Percentiles rank a stretch among this genome's conserved stretches.
Evolutionary conservation across 2,329 filamentous ascomycete genomes (phyloP).

Genomic region (Exophiala alcalophila): DNA sequence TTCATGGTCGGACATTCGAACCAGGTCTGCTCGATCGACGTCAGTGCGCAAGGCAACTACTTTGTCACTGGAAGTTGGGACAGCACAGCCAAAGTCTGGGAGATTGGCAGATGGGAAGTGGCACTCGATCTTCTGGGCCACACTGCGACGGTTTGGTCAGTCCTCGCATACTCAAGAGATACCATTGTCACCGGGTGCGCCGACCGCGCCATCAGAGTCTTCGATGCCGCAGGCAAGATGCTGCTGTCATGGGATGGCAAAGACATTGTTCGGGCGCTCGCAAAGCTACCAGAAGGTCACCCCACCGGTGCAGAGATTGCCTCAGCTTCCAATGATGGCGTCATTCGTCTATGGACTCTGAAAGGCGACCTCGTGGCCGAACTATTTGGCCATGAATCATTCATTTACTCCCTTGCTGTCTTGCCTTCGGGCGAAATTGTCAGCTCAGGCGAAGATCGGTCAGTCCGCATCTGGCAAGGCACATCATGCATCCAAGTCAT

Average conservation of each 20-base stretch:
- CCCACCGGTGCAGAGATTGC: conserved; percentile 86
- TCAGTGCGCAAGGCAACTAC: conserved; percentile 66
- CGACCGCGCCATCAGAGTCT: conserved; percentile 85
- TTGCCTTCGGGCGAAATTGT: conserved; percentile 83
- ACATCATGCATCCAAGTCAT: conserved; percentile 88
- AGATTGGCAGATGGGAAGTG: conserved; percentile 78
- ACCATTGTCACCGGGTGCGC: conserved; percentile 86
- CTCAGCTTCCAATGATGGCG: conserved; percentile 87
- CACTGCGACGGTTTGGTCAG: conserved; percentile 83
- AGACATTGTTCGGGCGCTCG: conserved; percentile 85
- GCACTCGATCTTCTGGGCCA: conserved; percentile 71
- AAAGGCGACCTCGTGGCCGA: conserved; percentile 73
- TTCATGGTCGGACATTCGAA: conserved; percentile 80
- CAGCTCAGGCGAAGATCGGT: conserved; percentile 92
- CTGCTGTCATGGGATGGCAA: conserved; percentile 63
- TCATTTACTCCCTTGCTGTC: conserved; percentile 80
- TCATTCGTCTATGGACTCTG: conserved; percentile 82
- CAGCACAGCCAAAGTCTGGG: conserved; percentile 81
- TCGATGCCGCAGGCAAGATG: conserved; percentile 63
- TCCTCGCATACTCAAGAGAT: conserved; percentile 74
- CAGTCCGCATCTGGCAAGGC: conserved; percentile 82
- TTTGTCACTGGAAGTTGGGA: conserved; percentile 96
- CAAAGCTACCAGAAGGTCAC: conserved; percentile 71
- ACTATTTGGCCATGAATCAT: conserved; percentile 85
- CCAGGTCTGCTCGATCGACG: conserved; percentile 85